Evolutionary conservation across 192 early-diverging fungal genomes (phyloP), one percentile per base, ranked within the genome.

Genomic region (Coemansia sp.): DNA sequence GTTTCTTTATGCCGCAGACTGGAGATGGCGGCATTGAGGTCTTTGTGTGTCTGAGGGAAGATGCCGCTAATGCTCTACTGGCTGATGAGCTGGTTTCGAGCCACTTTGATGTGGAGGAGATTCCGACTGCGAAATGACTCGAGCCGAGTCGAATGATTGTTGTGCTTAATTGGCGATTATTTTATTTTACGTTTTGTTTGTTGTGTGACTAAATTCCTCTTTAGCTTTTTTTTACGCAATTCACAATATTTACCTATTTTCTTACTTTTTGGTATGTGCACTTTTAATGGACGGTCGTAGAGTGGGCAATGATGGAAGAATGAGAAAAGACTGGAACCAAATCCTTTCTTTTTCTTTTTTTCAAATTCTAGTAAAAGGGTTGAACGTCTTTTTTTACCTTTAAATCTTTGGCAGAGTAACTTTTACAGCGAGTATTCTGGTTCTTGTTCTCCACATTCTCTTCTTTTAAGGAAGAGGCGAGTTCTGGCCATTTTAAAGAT

Each of bases 1-100:
- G 70, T 63, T 2, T 49, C 3, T 26, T 69, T 47, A 40, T 63
- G 59, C 47, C 71, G 8, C 26, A 37, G 23, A 35, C 30, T 7
- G 8, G n/a, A 4, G 21, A 46, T 4, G 71, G 76, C 26, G 76
- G 76, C 1, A 69, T 78, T 9, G 76, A 73, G 3, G 49, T 69
- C 10, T 57, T 47, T 26, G 14, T 63, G 6, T 33, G 59, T 7
- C 35, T 60, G 7, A 6, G 32, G 2, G 44, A 62, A 9, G 23
- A 28, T 8, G 53, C 39, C 1, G 60, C 62, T 37, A n/a, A 50
- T 33, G 16, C 23, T 11, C 19, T 73, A 1, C 2, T 19, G 9
- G 33, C 6, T 10, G 47, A 69, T 14, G 44, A 49, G n/a, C 14
- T 78, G 14, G 39, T 78, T n/a, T 32, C 14, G 5, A 58, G 28